Evolutionary conservation across 108 stramenopile species (phyloP).

Genomic region (Halocafeteria seosinensis): DNA sequence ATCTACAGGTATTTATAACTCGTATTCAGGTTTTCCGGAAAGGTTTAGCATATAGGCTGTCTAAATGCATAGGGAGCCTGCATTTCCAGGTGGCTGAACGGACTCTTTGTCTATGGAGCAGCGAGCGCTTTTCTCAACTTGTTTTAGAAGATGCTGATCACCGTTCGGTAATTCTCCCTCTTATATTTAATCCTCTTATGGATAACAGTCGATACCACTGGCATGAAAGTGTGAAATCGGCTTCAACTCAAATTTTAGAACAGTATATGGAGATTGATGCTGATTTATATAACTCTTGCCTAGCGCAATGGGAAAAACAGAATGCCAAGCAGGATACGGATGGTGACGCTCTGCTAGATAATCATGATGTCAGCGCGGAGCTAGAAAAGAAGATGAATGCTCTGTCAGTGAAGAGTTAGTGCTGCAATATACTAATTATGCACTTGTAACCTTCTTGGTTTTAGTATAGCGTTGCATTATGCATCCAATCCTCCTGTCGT

Average conservation of each 20-base stretch:
- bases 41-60: constrained; percentile 3
- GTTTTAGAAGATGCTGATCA: neutral
- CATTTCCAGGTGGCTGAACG: constrained; percentile 26
- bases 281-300: constrained; percentile 5
- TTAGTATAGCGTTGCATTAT: no score
- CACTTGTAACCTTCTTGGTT: no score
- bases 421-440: no score
- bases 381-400: no score
- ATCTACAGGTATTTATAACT: no score
- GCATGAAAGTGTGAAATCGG: constrained; percentile 9
- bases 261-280: constrained; percentile 9
- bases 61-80: constrained; percentile 4
- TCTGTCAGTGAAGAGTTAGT: no score
- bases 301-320: no score
- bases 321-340: no score
- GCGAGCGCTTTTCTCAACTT: constrained; percentile 7
- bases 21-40: constrained; percentile 2
- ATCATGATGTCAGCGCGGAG: no score
- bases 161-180: constrained; percentile 8
- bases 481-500: no score
- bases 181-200: constrained; percentile 8
- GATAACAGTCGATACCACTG: constrained; percentile 20
- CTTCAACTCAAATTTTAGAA: constrained; percentile 8
- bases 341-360: no score
- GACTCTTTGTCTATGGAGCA: constrained; percentile 21